Evolutionary conservation across 345 rosid genomes (phyloP).

Genomic region (Brassica nigra): DNA sequence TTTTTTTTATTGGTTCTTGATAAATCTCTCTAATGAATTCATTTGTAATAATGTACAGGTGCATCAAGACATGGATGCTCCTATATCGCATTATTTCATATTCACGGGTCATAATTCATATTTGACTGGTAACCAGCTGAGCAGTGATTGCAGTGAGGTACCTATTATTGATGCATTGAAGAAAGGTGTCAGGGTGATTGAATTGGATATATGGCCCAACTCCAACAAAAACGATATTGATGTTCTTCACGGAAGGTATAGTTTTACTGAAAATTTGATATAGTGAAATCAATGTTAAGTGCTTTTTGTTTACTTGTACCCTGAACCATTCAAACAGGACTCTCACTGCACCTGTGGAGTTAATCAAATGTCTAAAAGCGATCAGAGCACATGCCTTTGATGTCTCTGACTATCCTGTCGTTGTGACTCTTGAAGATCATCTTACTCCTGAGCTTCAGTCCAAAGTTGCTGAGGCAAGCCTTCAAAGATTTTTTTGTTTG

Average conservation of each 20-base stretch:
- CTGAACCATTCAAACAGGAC: constrained; percentile 52
- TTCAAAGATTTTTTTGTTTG: background rate
- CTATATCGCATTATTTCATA: constrained; percentile 80
- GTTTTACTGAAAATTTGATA: background rate
- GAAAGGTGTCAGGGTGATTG: constrained; percentile 82
- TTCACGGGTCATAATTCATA: constrained; percentile 86
- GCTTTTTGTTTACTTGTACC: too few relatives aligned
- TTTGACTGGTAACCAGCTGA: constrained; percentile 87
- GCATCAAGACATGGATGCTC: constrained; percentile 82
- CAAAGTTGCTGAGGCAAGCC: constrained; percentile 73
- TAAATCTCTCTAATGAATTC: background rate
- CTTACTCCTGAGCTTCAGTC: constrained; percentile 81
- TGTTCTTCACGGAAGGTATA: constrained; percentile 85
- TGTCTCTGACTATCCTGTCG: constrained; percentile 75
- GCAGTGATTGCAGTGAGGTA: constrained; percentile 83
- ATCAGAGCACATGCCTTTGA: constrained; percentile 75
- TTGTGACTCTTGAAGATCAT: constrained; percentile 88
- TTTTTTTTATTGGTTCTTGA: background rate
- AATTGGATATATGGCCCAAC: constrained; percentile 91
- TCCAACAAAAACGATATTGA: constrained; percentile 60
- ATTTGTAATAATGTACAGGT: constrained; percentile 47
- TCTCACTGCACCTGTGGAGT: constrained; percentile 72
- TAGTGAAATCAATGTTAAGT: background rate
- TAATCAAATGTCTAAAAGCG: constrained; percentile 65
- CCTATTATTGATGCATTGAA: constrained; percentile 68